Evolutionary conservation across 257 asterid genomes (phyloP).

Genomic region (Solanum bulbocastanum): DNA sequence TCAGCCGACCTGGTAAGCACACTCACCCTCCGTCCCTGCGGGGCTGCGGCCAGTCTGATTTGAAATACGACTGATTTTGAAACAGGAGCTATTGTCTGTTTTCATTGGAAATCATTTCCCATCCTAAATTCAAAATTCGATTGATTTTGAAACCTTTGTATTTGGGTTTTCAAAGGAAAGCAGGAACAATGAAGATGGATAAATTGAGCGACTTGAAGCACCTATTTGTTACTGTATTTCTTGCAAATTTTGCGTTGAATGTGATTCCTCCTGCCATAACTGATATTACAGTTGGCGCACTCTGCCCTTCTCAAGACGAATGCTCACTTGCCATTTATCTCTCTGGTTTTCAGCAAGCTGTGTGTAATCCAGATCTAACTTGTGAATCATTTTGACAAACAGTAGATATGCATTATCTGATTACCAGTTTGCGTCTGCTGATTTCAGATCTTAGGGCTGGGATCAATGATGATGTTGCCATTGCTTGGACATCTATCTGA

Average conservation of each 20-base stretch:
- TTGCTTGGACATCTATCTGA: constrained; percentile 44
- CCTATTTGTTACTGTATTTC: constrained; percentile 30
- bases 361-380: not conserved
- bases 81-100: not conserved
- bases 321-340: constrained; percentile 59
- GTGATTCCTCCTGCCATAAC: constrained; percentile 38
- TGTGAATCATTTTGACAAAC: not conserved
- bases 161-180: not conserved
- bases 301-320: constrained; percentile 46
- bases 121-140: not conserved
- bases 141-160: not conserved
- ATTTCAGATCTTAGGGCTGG: constrained; percentile 45
- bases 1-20: no score
- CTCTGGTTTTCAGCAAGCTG: constrained; percentile 48
- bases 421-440: not conserved
- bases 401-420: not conserved
- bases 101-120: not conserved
- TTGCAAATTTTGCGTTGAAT: constrained; percentile 28
- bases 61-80: no score
- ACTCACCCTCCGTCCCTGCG: no score
- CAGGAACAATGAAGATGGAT: not conserved
- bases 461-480: constrained; percentile 44
- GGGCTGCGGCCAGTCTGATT: no score
- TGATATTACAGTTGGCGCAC: constrained; percentile 38
- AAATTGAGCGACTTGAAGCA: constrained; percentile 34